Base-by-base conservation (phyloP, 495 filamentous ascomycete species). In the Hypoxylon fragiforme region DNA sequence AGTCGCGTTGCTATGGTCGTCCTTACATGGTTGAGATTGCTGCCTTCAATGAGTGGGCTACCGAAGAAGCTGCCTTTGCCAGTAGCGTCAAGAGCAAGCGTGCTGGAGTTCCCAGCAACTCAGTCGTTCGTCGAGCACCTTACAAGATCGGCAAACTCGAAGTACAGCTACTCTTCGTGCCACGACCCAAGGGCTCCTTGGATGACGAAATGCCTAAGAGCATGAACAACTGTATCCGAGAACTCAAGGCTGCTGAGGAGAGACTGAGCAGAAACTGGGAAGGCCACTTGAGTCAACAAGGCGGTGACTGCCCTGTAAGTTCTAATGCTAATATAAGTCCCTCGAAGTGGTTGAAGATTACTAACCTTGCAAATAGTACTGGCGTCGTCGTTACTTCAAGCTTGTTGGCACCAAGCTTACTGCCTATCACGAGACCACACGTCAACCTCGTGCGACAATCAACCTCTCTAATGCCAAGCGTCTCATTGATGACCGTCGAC, bases 191-290 rank as follows among this genome's bases (percentile, higher is more conserved):
- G 74, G 88, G 86, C 34, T 80, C 85, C n/a, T 85, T 85, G 47
- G 92, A 97, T 50, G 91, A 95, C 24, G 94, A 97, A 57, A 95
- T 97, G 87, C 94, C 94, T 12, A 96, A 96, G 83, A 97, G 92
- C 72, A 95, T 98, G 90, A 92, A 89, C 65, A 85, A 86, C 32
- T 95, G 90, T 66, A 89, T 97, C 55, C 80, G 94, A 9, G 92
- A 97, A 74, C 81, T 98, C 74, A 87, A 86, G 58, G 89, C 92
- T 34, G 91, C 92, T 7, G 89, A 95, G 64, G 85, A 82, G 58
- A 77, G 84, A 44, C 79, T 85, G 21, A 72, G 84, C 24, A 83
- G 85, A 32, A 85, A 77, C 55, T 95, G 80, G 79, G 92, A 97
- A 69, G 95, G 94, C 12, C 85, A 86, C 64, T 77, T 98, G 24